These are phyloP conservation scores for maize (Zea mays) DNA, from an alignment of 176 grass and related monocot species.

Conservation along the genomic window DNA sequence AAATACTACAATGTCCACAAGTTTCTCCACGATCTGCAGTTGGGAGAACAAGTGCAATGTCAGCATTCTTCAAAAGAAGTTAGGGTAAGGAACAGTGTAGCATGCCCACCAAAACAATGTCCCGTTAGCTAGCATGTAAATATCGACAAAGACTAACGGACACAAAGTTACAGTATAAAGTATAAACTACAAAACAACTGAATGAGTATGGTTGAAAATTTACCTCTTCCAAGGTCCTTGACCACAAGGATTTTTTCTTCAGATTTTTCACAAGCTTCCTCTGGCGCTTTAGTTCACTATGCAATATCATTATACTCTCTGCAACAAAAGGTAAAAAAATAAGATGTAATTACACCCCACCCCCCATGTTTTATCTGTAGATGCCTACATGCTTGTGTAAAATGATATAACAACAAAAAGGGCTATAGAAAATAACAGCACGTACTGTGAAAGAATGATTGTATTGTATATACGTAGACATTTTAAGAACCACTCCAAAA, in stretches of 20 bases:
- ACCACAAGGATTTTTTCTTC: slow-evolving; percentile 96
- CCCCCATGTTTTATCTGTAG: background rate
- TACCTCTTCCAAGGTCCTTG: slow-evolving; percentile 88
- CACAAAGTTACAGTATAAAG: background rate
- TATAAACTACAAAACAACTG: slow-evolving; percentile 17
- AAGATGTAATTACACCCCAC: slow-evolving; percentile 9
- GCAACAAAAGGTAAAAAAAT: slow-evolving; percentile 16
- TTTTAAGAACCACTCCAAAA: slow-evolving; percentile 7
- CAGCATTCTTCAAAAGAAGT: slow-evolving; percentile 1
- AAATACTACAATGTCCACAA: slow-evolving; percentile 81
- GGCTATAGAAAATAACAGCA: background rate
- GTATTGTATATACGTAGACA: background rate
- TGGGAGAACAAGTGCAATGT: slow-evolving; percentile 12
- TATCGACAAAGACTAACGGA: background rate
- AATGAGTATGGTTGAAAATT: slow-evolving; percentile 23
- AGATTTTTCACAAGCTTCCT: slow-evolving; percentile 91
- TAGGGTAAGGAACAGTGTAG: background rate
- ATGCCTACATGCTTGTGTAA: background rate
- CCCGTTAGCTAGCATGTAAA: background rate
- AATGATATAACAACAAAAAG: background rate
- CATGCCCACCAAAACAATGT: background rate
- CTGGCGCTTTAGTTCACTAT: slow-evolving; percentile 88
- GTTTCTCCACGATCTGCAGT: slow-evolving; percentile 89
- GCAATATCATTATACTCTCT: slow-evolving; percentile 88
- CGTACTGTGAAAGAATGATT: too few species aligned